A percentile compares a stretch with the other conserved stretches of the same genome.
These are phyloP conservation scores for Paecilomyces fulvus DNA, from an alignment of 2,329 filamentous ascomycete species.

Conservation along the genomic window DNA sequence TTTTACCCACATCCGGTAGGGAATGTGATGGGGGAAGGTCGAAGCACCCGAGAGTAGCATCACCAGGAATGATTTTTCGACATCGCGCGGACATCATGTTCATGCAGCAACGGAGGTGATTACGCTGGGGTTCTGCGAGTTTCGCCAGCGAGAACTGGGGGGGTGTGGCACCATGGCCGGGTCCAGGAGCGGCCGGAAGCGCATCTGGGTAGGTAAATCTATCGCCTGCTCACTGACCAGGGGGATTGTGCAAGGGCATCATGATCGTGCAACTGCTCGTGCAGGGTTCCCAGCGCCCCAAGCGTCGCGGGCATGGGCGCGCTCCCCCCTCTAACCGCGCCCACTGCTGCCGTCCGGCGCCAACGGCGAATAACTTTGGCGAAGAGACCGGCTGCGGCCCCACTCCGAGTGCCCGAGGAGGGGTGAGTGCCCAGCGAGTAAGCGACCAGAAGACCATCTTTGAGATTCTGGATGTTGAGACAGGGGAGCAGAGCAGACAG, in stretches of 20 bases:
- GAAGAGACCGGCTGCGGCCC: constrained; percentile 1
- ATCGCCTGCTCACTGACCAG: too few relatives aligned
- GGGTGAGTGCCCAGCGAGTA: constrained; percentile 1
- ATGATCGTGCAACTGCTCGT: neutral
- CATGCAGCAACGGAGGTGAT: too few relatives aligned
- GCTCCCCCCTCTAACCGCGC: constrained; percentile 11
- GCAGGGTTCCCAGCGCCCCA: neutral
- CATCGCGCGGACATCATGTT: too few relatives aligned
- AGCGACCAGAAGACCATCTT: neutral
- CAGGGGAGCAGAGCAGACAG: neutral
- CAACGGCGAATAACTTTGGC: constrained; percentile 18
- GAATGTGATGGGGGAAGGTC: too few relatives aligned
- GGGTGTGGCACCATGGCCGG: neutral
- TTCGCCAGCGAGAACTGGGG: too few relatives aligned
- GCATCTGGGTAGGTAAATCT: neutral
- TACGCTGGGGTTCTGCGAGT: too few relatives aligned
- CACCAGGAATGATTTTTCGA: too few relatives aligned
- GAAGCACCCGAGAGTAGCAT: too few relatives aligned
- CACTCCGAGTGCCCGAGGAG: neutral
- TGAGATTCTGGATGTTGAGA: neutral
- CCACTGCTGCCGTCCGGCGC: constrained; percentile 9
- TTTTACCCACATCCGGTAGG: too few relatives aligned
- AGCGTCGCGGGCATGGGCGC: constrained; percentile 1
- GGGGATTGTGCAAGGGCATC: too few relatives aligned
- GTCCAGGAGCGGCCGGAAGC: neutral